Base-by-base conservation (phyloP, 202 grass and related monocot species). In the Brachypodium distachyon region DNA sequence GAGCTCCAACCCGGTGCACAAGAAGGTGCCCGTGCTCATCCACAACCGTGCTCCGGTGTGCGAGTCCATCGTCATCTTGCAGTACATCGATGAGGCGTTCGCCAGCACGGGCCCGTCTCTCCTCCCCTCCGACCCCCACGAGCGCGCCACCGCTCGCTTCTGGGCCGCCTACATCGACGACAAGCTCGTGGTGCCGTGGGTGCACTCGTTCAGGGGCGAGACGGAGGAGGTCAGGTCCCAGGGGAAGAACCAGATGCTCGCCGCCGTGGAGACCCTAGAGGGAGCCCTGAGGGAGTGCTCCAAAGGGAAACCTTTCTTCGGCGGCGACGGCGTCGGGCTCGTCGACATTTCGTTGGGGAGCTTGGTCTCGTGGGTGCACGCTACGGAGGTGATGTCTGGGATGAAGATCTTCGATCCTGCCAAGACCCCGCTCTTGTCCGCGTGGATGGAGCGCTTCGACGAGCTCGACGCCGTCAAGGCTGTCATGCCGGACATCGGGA, bases 271-370 rank as follows among this genome's bases (percentile, higher is more conserved):
- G 31, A 17, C 53, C 1, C 25, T 84, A 13, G 81, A 80, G 42
- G 19, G 39, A n/a, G 81, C 68, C 1, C 48, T 80, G 5, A 46
- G 38, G 50, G 67, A 79, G 28, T 42, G 31, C 62, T 43, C 85
- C 1, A 78, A 78, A 41, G 78, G 61, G 9, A 79, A 83, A 6
- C 27, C 42, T 4, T 89, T 89, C 83, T 90, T 90, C 17, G 77
- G 82, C 11, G 87, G 87, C 5, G 73, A 86, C 10, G 36, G 6
- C 23, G 54, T 83, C 23, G 78, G 78, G 2, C 62, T 74, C 38
- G n/a, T 90, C 1, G 83, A 90, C 51, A 16, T 86, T 12, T 12
- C 27, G 23, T 49, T 90, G 0, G 83, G 87, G 4, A 48, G 51
- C 5, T 21, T 73, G 11, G 1, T 82, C 2, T 28, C 29, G 9